Percentiles rank a stretch among this genome's conserved stretches.
phyloP scores from a whole-genome alignment of 805 yeast genomes.

The Yamadazyma phyllophila region DNA sequence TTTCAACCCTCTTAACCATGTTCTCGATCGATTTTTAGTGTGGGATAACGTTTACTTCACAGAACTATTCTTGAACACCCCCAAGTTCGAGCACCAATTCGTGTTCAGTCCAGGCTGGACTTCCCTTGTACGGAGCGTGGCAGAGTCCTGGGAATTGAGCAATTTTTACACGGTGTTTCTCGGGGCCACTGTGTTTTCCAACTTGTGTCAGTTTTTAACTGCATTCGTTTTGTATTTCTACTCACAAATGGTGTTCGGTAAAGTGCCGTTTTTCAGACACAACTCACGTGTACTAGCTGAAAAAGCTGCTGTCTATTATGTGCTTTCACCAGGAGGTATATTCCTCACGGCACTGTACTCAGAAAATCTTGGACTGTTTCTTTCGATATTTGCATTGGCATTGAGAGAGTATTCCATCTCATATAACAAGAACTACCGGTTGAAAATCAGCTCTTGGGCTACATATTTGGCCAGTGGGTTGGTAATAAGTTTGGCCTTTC shows the following conservation, averaged over 20 bases:
- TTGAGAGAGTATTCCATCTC: slow-evolving; percentile 40
- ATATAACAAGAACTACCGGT: slow-evolving; percentile 1
- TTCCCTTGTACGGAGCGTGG: slow-evolving; percentile 35
- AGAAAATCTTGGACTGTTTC: slow-evolving; percentile 66
- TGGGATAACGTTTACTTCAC: slow-evolving; percentile 89
- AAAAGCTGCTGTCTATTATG: slow-evolving; percentile 43
- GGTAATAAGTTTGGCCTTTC: slow-evolving; percentile 53
- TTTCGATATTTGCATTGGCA: slow-evolving; percentile 56
- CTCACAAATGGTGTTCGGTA: slow-evolving; percentile 37
- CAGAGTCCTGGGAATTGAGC: slow-evolving; percentile 12
- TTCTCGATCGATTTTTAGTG: slow-evolving; percentile 54
- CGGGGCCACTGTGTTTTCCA: slow-evolving; percentile 49
- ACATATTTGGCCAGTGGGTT: slow-evolving; percentile 50
- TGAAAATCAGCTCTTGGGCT: slow-evolving; percentile 2
- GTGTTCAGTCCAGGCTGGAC: slow-evolving; percentile 86
- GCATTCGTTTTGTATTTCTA: slow-evolving; percentile 48
- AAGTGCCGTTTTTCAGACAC: slow-evolving; percentile 17
- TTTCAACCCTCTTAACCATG: not conserved
- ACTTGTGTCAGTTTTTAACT: slow-evolving; percentile 50
- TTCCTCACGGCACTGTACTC: slow-evolving; percentile 74
- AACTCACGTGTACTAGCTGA: slow-evolving; percentile 19
- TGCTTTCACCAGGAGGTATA: slow-evolving; percentile 77
- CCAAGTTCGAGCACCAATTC: slow-evolving; percentile 80
- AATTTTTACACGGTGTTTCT: slow-evolving; percentile 46
- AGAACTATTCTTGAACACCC: slow-evolving; percentile 50